A percentile compares a stretch with the other conserved stretches of the same genome.
Conservation (phyloP, 306 rosid genomes). For the Dalbergia cochinchinensis region DNA sequence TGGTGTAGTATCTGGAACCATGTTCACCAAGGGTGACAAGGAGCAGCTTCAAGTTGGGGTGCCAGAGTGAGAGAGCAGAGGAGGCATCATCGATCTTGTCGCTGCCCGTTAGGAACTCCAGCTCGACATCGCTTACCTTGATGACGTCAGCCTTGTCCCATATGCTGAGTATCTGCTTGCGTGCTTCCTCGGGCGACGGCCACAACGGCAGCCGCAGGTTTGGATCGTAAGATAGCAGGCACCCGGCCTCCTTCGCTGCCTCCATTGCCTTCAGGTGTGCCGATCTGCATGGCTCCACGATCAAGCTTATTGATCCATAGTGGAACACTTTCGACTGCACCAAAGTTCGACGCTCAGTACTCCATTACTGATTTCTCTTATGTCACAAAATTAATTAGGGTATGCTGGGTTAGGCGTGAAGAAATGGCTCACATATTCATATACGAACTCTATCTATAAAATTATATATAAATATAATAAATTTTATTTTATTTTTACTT, state of each 20-base stretch:
- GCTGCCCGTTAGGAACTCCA: conserved; percentile 81
- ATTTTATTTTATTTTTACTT: too few relatives aligned
- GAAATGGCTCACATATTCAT: too few relatives aligned
- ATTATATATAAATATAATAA: too few relatives aligned
- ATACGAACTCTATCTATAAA: too few relatives aligned
- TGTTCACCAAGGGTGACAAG: conserved; percentile 94
- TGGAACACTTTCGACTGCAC: conserved; percentile 85
- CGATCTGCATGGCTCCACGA: conserved; percentile 97
- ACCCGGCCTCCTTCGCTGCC: conserved; percentile 89
- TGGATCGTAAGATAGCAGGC: conserved; percentile 87
- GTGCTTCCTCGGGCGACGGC: conserved; percentile 85
- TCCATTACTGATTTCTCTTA: too few relatives aligned
- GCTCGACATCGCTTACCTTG: conserved; percentile 90
- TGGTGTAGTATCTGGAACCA: conserved; percentile 92
- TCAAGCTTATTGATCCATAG: conserved; percentile 95
- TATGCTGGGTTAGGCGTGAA: too few relatives aligned
- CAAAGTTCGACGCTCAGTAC: not conserved
- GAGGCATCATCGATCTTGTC: conserved; percentile 76
- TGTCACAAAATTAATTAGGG: too few relatives aligned
- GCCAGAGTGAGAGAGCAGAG: conserved; percentile 83
- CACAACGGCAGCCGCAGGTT: conserved; percentile 82
- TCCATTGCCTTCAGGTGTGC: conserved; percentile 94
- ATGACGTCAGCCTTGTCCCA: conserved; percentile 92
- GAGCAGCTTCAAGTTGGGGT: conserved; percentile 81
- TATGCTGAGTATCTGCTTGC: conserved; percentile 82